phyloP scores from a whole-genome alignment of 768 basidiomycete genomes.

The Phylloporus sp. region DNA sequence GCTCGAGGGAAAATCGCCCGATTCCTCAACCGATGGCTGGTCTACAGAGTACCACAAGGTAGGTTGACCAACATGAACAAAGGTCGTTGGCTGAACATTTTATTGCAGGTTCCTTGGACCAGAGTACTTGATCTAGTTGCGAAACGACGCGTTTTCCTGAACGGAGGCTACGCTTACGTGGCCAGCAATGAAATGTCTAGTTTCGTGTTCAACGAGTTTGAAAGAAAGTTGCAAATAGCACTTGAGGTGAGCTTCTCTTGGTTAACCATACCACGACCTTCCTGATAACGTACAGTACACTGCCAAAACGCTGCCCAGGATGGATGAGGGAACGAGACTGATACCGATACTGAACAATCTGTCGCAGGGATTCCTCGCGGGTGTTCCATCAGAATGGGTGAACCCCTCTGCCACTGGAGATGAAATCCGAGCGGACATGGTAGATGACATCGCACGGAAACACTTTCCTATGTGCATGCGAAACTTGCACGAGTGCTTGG shows the following conservation, averaged over 20 bases:
- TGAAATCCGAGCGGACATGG: conserved; percentile 88
- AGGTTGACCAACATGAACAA: background rate
- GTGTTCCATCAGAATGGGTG: conserved; percentile 80
- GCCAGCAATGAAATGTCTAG: conserved; percentile 71
- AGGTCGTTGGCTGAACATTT: background rate
- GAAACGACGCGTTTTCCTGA: conserved; percentile 70
- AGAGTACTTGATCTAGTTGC: conserved; percentile 90
- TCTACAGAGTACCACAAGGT: conserved; percentile 66
- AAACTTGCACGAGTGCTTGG: conserved; percentile 74
- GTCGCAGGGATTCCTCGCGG: conserved; percentile 89
- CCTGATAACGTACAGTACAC: conserved; percentile 53
- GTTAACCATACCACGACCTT: background rate
- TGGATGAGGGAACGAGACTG: conserved; percentile 92
- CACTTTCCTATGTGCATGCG: conserved; percentile 98
- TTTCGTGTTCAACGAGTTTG: conserved; percentile 85
- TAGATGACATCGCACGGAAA: conserved; percentile 77
- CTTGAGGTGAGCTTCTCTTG: conserved; percentile 58
- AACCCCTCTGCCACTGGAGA: conserved; percentile 51
- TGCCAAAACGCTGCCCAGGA: conserved; percentile 76
- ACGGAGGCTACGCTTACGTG: conserved; percentile 85
- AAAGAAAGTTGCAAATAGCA: conserved; percentile 60
- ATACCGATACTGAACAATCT: conserved; percentile 86
- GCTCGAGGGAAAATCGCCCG: conserved; percentile 13
- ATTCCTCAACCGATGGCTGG: background rate
- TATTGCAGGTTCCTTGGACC: conserved; percentile 88